Evolutionary conservation across 2,329 filamentous ascomycete genomes (phyloP).

Genomic region (Aureobasidium sp.): DNA sequence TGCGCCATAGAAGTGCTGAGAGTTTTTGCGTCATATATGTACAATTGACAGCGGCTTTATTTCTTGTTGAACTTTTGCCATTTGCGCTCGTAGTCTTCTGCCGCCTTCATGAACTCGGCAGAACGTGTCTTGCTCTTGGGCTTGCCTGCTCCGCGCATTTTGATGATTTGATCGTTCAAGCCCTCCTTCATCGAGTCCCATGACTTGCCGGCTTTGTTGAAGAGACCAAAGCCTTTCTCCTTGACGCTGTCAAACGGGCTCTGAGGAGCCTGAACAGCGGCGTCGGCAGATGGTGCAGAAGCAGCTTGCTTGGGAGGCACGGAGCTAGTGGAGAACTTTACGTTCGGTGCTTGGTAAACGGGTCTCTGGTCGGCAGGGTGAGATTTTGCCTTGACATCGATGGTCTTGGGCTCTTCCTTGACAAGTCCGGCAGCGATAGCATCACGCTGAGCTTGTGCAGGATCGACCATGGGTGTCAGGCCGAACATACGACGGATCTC

Average conservation of each 20-base stretch:
- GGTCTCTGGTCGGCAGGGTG: not conserved
- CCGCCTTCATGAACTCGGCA: constrained; percentile 16
- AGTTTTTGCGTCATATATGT: not conserved
- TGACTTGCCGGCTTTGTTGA: constrained; percentile 15
- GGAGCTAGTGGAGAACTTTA: constrained; percentile 2
- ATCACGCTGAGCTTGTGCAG: constrained; percentile 4
- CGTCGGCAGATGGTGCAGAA: not conserved
- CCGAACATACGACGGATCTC: constrained; percentile 32
- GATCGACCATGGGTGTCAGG: constrained; percentile 29
- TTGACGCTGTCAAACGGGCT: constrained; percentile 2
- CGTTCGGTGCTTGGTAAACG: constrained; percentile 14
- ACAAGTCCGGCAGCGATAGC: not conserved
- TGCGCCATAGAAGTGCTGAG: constrained; percentile 1
- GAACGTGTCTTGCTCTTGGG: constrained; percentile 14
- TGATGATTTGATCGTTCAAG: not conserved
- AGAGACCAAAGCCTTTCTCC: not conserved
- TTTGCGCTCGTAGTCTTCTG: constrained; percentile 17
- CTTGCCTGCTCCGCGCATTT: not conserved
- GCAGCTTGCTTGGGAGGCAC: not conserved
- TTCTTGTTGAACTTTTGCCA: constrained; percentile 14
- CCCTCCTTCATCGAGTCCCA: constrained; percentile 1
- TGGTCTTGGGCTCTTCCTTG: constrained; percentile 15
- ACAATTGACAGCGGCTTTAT: not conserved
- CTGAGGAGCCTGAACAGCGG: not conserved
- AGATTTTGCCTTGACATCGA: constrained; percentile 18